Conservation (phyloP, 164 flowering plant genomes). For the Annona squamosa region DNA sequence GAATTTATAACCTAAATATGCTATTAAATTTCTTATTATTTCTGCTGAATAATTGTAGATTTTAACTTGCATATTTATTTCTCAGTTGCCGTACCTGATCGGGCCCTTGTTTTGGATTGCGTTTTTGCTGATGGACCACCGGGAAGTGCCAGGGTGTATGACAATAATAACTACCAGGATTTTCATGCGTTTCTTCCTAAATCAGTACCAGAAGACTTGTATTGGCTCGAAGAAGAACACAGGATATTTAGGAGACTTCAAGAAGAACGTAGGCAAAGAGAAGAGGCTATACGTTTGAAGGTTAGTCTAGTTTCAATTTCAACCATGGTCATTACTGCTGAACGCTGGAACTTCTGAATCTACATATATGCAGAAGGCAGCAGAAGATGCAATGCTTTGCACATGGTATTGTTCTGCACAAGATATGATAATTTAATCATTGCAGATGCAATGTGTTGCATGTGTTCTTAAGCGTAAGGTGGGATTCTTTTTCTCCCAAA, state of each 20-base stretch:
- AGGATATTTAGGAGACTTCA: conserved; percentile 53
- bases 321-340: neutral
- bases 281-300: conserved; percentile 77
- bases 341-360: neutral
- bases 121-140: conserved; percentile 98
- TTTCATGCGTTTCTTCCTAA: conserved; percentile 78
- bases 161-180: conserved; percentile 75
- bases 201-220: conserved; percentile 46
- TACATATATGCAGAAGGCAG: no score
- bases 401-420: no score
- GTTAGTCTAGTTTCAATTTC: conserved; percentile 28
- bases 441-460: no score
- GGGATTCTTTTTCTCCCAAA: no score
- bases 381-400: no score
- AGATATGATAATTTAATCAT: no score
- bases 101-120: conserved; percentile 83
- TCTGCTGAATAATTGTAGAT: conserved; percentile 1
- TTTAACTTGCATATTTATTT: conserved; percentile 3
- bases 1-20: no score
- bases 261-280: conserved; percentile 63
- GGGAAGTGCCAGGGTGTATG: conserved; percentile 54
- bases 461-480: no score
- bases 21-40: neutral
- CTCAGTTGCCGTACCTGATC: conserved; percentile 70
- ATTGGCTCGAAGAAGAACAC: conserved; percentile 84